phyloP scores from a whole-genome alignment of 2,329 filamentous ascomycete species.

The Diaporthe destruens region DNA sequence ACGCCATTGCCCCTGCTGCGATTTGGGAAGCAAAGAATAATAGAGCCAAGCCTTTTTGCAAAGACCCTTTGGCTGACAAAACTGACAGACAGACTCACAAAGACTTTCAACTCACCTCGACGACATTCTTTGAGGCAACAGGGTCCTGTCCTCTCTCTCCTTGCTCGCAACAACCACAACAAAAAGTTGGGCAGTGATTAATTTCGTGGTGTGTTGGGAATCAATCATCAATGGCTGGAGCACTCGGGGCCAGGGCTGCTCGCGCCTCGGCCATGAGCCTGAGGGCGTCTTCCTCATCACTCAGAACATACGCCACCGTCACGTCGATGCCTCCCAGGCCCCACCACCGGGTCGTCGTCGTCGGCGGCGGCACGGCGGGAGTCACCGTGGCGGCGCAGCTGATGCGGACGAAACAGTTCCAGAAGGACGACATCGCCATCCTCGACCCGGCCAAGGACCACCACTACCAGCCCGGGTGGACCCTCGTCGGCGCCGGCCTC shows the following conservation, averaged over 20 bases:
- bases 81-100: not conserved
- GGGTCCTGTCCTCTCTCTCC: too few species aligned
- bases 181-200: too few species aligned
- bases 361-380: constrained; percentile 45
- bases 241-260: constrained; percentile 33
- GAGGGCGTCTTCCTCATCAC: constrained; percentile 8
- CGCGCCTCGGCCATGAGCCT: constrained; percentile 33
- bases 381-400: constrained; percentile 44
- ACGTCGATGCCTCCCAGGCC: constrained; percentile 42
- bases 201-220: not conserved
- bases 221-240: constrained; percentile 15
- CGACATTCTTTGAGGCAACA: not conserved
- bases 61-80: not conserved
- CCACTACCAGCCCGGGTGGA: constrained; percentile 55
- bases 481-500: constrained; percentile 53
- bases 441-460: constrained; percentile 52
- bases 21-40: constrained; percentile 13
- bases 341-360: constrained; percentile 44
- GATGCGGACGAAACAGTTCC: constrained; percentile 44
- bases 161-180: too few species aligned
- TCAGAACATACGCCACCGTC: constrained; percentile 41
- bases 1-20: constrained; percentile 35
- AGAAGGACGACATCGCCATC: constrained; percentile 52
- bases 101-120: not conserved
- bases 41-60: not conserved